Evolutionary conservation across 1,139 yeast species (phyloP).

Genomic region (Saccharomyces hybrid): DNA sequence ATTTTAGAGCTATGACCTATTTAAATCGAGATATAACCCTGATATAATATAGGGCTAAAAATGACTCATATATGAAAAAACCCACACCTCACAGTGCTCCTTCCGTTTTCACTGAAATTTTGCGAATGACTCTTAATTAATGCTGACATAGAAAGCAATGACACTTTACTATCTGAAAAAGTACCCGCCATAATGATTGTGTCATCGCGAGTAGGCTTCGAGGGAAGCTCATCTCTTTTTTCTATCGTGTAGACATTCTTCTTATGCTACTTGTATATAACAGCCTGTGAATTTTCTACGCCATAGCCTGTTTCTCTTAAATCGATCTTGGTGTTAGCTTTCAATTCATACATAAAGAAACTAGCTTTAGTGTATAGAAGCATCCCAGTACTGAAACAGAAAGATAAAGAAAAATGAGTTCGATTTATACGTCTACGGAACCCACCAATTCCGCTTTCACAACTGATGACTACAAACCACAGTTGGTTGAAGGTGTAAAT

Average conservation of each 20-base stretch:
- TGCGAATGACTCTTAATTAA: neutral
- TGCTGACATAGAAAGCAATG: neutral
- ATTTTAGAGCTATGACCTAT: too few species aligned
- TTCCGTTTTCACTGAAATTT: neutral
- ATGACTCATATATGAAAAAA: neutral
- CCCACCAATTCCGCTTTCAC: constrained; percentile 26
- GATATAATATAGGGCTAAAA: neutral
- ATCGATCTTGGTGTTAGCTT: too few species aligned
- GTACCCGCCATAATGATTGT: neutral
- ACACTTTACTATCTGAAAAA: neutral
- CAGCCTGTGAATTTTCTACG: too few species aligned
- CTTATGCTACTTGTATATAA: neutral
- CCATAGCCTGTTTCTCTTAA: too few species aligned
- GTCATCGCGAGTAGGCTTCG: neutral
- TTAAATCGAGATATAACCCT: too few species aligned
- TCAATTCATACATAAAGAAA: too few species aligned
- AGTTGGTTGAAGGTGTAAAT: constrained; percentile 67
- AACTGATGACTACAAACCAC: constrained; percentile 26
- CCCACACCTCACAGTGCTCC: too few species aligned
- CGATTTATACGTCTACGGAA: constrained; percentile 22
- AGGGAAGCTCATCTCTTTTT: neutral
- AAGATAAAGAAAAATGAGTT: constrained; percentile 8
- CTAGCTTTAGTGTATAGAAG: neutral
- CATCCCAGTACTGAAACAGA: neutral
- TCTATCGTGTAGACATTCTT: neutral